A percentile compares a stretch with the other conserved stretches of the same genome.
phyloP scores from a whole-genome alignment of 2,329 filamentous ascomycete species.

The Teratosphaeriaceae sp. region DNA sequence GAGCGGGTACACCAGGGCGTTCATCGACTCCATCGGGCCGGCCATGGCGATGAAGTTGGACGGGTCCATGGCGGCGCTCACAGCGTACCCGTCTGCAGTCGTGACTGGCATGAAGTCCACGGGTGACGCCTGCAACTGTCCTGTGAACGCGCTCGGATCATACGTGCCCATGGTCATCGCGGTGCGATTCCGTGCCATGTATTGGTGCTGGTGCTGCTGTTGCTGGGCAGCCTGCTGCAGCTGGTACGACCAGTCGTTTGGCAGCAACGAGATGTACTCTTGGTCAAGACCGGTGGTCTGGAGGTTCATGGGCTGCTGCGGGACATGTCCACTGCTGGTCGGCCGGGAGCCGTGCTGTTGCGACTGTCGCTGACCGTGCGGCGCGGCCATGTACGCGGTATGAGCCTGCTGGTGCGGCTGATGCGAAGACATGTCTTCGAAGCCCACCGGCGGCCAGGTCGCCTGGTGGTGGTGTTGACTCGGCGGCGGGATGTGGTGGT shows the following conservation, averaged over 20 bases:
- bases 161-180: constrained; percentile 30
- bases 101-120: constrained; percentile 40
- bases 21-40: constrained; percentile 40
- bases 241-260: constrained; percentile 39
- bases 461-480: constrained; percentile 8
- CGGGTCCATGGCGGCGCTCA: constrained; percentile 36
- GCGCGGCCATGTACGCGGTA: background rate
- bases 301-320: constrained; percentile 21
- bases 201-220: constrained; percentile 19
- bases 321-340: constrained; percentile 24
- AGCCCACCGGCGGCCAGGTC: constrained; percentile 15
- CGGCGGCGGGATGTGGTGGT: constrained; percentile 10
- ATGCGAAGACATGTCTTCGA: constrained; percentile 12
- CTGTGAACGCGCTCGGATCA: constrained; percentile 32
- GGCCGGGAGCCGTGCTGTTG: constrained; percentile 18
- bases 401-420: constrained; percentile 10
- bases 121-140: constrained; percentile 39
- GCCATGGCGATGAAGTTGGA: constrained; percentile 35
- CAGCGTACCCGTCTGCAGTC: constrained; percentile 32
- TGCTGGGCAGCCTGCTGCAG: constrained; percentile 26
- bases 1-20: constrained; percentile 36
- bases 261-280: constrained; percentile 27
- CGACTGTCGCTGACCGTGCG: constrained; percentile 17
- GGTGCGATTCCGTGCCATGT: constrained; percentile 24
- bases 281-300: constrained; percentile 27